These are phyloP conservation scores for Raddia distichophylla DNA, from an alignment of 176 grass and related monocot species.

Conservation along the genomic window DNA sequence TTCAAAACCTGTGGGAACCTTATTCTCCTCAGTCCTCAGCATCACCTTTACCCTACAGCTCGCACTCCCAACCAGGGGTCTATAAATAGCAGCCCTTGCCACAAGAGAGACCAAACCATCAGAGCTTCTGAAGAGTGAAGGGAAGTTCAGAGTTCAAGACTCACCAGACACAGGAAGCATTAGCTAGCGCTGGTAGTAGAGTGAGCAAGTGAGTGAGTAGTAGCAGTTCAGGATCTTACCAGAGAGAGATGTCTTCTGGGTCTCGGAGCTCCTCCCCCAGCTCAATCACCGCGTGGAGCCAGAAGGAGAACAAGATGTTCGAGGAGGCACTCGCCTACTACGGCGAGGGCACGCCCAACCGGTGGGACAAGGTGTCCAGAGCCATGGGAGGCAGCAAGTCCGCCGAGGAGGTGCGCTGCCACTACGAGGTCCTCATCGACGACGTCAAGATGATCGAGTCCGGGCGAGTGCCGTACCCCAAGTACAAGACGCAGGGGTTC, in stretches of 20 bases:
- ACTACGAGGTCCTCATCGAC: constrained; percentile 63
- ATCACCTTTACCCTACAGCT: constrained; percentile 33
- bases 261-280: constrained; percentile 48
- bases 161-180: constrained; percentile 23
- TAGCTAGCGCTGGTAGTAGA: neutral
- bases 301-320: constrained; percentile 83
- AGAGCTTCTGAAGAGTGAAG: constrained; percentile 43
- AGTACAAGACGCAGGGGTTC: constrained; percentile 65
- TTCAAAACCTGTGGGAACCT: constrained; percentile 28
- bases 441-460: constrained; percentile 69
- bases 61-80: constrained; percentile 18
- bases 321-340: constrained; percentile 77
- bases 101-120: constrained; percentile 35
- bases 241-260: constrained; percentile 49
- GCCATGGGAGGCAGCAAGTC: constrained; percentile 77
- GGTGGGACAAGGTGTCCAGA: constrained; percentile 87
- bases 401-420: constrained; percentile 75
- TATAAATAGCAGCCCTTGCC: constrained; percentile 54
- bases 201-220: too few relatives aligned
- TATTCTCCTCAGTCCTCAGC: constrained; percentile 41
- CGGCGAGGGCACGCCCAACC: constrained; percentile 72
- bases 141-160: constrained; percentile 20
- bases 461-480: constrained; percentile 49
- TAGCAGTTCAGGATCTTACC: constrained; percentile 24
- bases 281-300: constrained; percentile 54